Evolutionary conservation across 345 rosid genomes (phyloP), one percentile per base, ranked within the genome.

Genomic region (Erysimum cheiranthoides): DNA sequence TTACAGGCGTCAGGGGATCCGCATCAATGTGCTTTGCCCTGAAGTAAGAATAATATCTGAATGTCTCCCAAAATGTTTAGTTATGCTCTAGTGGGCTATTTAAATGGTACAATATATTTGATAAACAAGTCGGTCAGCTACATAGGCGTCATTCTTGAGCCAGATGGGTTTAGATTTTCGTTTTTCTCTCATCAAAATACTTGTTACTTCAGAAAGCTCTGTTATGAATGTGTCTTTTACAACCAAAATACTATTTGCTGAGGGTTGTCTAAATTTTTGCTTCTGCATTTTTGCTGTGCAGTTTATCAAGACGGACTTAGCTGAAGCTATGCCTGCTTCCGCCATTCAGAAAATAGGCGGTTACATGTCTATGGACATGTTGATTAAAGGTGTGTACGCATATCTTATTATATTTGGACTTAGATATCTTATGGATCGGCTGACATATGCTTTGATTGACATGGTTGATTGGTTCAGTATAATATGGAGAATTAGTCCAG

Each of bases 21-120:
- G 99, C 32, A 54, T 92, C 76, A 94, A 94, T 77, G 99, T 86
- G 61, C 96, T 94, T 81, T 94, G 99, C 84, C 99, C 98, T n/a
- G 98, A 93, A 96, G 98, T 90, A 72, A 64, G 77, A 45, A 25
- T n/a, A 42, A 16, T 70, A 54, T 79, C 31, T 43, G 10, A 60
- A 77, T 54, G 8, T 62, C 27, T 57, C 18, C 25, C 30, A 21
- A 43, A 46, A 7, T 46, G 11, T 71, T 71, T 27, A 31, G 13
- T 16, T 5, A 16, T 30, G 5, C 35, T 32, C 45, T 30, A 8
- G 42, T 56, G 12, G 0, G 39, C 3, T 50, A 36, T 21, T 14
- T 50, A 30, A 59, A 14, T 36, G 27, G 66, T 63, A 43, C 9
- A 35, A n/a, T 35, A 62, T 61, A 16, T 51, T 52, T 71, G 17